Percentiles rank a stretch among this genome's conserved stretches.
Conservation (phyloP, 2,329 filamentous ascomycete genomes). For the Colletotrichum simmondsii region DNA sequence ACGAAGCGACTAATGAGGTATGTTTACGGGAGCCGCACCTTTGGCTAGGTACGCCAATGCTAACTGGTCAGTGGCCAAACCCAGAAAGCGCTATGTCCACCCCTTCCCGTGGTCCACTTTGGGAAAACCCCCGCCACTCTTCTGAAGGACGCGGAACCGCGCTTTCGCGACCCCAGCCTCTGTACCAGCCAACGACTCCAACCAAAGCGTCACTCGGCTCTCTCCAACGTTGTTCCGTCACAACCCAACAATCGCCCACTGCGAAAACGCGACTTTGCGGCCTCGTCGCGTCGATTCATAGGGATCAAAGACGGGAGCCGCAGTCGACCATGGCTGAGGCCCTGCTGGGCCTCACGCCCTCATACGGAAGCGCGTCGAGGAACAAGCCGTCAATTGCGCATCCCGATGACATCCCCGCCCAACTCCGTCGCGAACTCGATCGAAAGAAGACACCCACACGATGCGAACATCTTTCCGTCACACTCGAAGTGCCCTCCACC, state of each 20-base stretch:
- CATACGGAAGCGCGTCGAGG: conserved; percentile 40
- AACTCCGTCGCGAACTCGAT: conserved; percentile 53
- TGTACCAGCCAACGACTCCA: background rate
- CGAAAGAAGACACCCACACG: conserved; percentile 57
- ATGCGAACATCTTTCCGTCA: conserved; percentile 60
- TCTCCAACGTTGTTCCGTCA: conserved; percentile 8
- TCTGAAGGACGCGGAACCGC: conserved; percentile 14
- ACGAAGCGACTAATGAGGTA: background rate
- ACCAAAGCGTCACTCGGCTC: conserved; percentile 11
- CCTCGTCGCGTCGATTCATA: conserved; percentile 8
- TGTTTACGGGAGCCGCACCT: background rate
- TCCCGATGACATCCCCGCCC: conserved; percentile 57
- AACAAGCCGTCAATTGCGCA: conserved; percentile 47
- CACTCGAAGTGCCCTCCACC: conserved; percentile 57
- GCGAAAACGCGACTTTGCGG: conserved; percentile 14
- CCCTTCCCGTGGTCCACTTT: background rate
- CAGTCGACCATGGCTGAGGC: conserved; percentile 39
- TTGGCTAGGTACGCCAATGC: background rate
- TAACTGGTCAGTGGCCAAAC: background rate
- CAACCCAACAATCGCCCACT: conserved; percentile 28
- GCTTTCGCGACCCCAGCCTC: conserved; percentile 4
- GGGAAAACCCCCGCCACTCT: background rate
- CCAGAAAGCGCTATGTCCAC: background rate
- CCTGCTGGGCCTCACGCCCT: conserved; percentile 37
- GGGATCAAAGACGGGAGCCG: background rate